These are phyloP conservation scores for Pleurotus pulmonarius DNA, from an alignment of 768 basidiomycete genomes.

Conservation along the genomic window DNA sequence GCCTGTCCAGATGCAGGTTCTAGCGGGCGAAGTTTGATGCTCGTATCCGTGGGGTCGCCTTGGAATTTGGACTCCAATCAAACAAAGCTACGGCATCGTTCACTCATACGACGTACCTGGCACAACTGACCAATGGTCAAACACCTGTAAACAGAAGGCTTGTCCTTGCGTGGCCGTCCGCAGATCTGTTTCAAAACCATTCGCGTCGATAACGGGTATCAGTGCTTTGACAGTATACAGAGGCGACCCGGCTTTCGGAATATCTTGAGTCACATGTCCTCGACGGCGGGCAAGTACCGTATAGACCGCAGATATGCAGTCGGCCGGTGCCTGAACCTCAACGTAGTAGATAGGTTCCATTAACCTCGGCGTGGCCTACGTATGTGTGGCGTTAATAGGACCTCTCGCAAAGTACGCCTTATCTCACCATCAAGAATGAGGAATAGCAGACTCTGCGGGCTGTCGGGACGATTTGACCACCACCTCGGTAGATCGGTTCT, in stretches of 20 bases:
- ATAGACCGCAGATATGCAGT: conserved; percentile 98
- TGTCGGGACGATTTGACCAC: conserved; percentile 98
- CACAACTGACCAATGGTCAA: conserved; percentile 99
- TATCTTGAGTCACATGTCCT: conserved; percentile 98
- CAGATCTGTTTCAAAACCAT: conserved; percentile 98
- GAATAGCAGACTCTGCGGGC: conserved; percentile 99
- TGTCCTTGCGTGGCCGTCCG: conserved; percentile 98
- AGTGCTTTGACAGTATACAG: conserved; percentile 97
- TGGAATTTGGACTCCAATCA: not conserved
- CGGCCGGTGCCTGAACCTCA: conserved; percentile 98
- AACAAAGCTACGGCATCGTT: too few relatives aligned
- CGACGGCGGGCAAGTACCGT: conserved; percentile 97
- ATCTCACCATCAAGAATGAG: conserved; percentile 91
- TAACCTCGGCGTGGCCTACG: conserved; percentile 85
- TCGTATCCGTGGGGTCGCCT: conserved; percentile 98
- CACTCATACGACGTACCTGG: conserved; percentile 56
- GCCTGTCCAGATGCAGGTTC: conserved; percentile 98
- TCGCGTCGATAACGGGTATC: conserved; percentile 97
- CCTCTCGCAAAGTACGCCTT: too few relatives aligned
- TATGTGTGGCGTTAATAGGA: conserved; percentile 6
- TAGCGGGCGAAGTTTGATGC: conserved; percentile 91
- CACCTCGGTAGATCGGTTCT: conserved; percentile 97
- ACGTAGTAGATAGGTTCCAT: conserved; percentile 99
- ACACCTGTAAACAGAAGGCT: conserved; percentile 96
- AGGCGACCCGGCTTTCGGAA: conserved; percentile 96